These are phyloP conservation scores for Pinus tabuliformis DNA, from an alignment of 75 land plant species.

Conservation along the genomic window DNA sequence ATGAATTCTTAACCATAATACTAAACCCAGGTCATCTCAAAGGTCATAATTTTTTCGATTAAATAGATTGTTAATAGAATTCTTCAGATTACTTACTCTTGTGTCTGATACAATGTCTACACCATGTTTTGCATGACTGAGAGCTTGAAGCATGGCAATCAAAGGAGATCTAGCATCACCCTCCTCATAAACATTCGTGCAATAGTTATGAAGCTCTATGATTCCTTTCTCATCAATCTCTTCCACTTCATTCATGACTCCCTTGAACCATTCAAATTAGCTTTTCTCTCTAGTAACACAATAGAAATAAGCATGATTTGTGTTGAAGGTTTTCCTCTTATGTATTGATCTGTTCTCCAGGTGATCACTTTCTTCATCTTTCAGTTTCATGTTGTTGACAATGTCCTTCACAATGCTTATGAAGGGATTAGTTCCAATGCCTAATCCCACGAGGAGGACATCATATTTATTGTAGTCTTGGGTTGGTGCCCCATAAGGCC, in stretches of 20 bases:
- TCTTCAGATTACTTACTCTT: conserved; percentile 27
- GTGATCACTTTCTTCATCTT: conserved; percentile 5
- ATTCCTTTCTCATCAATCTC: conserved; percentile 43
- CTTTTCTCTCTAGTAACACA: conserved; percentile 95
- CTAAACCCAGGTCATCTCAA: not conserved
- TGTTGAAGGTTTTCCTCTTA: conserved; percentile 12
- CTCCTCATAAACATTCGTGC: conserved; percentile 53
- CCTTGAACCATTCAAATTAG: conserved; percentile 78
- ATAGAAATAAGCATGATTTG: conserved; percentile 48
- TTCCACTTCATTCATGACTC: conserved; percentile 88
- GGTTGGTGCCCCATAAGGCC: conserved; percentile 63
- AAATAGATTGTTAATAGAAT: not conserved
- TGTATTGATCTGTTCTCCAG: not conserved
- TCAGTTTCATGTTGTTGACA: conserved; percentile 33
- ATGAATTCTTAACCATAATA: not conserved
- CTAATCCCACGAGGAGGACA: conserved; percentile 48
- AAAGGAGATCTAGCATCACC: conserved; percentile 51
- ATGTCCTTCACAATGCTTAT: conserved; percentile 50
- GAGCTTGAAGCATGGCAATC: conserved; percentile 37
- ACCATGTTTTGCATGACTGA: conserved; percentile 39
- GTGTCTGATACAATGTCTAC: conserved; percentile 48
- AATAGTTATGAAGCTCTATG: conserved; percentile 48
- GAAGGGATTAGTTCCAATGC: conserved; percentile 58
- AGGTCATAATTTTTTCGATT: not conserved
- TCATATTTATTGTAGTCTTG: conserved; percentile 44